A percentile compares a stretch with the other conserved stretches of the same genome.
These are phyloP conservation scores for Yamadazyma insecticola DNA, from an alignment of 805 yeast species.

Conservation along the genomic window DNA sequence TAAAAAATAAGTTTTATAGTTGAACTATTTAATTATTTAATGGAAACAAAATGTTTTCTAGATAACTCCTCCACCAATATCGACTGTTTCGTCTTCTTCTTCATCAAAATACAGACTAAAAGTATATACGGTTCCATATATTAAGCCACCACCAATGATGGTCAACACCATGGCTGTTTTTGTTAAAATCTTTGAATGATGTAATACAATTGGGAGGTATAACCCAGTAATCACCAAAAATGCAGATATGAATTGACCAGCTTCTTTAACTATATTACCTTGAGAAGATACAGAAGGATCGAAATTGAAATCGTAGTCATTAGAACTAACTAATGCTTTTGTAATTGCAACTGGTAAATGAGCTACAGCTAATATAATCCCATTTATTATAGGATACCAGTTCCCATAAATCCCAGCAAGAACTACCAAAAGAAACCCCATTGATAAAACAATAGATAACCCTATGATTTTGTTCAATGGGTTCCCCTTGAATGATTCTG, in stretches of 20 bases:
- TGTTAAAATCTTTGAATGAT: slow-evolving; percentile 72
- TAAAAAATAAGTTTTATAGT: no score
- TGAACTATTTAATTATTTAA: no score
- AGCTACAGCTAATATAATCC: slow-evolving; percentile 37
- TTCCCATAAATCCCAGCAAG: slow-evolving; percentile 83
- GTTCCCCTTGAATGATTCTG: slow-evolving; percentile 25
- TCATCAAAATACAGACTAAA: slow-evolving; percentile 73
- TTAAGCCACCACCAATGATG: slow-evolving; percentile 75
- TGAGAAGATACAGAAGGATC: slow-evolving; percentile 28
- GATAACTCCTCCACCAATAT: slow-evolving; percentile 14
- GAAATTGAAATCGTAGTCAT: slow-evolving; percentile 41
- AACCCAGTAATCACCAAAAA: slow-evolving; percentile 72
- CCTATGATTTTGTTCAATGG: slow-evolving; percentile 78
- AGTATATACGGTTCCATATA: slow-evolving; percentile 77
- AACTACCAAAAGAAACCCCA: slow-evolving; percentile 85
- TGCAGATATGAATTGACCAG: slow-evolving; percentile 77
- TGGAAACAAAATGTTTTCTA: no score
- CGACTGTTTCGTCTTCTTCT: slow-evolving; percentile 18
- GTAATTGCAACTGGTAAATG: slow-evolving; percentile 35
- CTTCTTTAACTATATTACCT: slow-evolving; percentile 53
- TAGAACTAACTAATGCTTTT: slow-evolving; percentile 23
- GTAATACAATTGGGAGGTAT: slow-evolving; percentile 65
- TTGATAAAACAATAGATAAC: slow-evolving; percentile 71
- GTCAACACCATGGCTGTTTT: slow-evolving; percentile 71
- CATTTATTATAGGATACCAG: slow-evolving; percentile 84